Conservation (phyloP, 2,329 filamentous ascomycete genomes). For the Metarhizium brunneum region DNA sequence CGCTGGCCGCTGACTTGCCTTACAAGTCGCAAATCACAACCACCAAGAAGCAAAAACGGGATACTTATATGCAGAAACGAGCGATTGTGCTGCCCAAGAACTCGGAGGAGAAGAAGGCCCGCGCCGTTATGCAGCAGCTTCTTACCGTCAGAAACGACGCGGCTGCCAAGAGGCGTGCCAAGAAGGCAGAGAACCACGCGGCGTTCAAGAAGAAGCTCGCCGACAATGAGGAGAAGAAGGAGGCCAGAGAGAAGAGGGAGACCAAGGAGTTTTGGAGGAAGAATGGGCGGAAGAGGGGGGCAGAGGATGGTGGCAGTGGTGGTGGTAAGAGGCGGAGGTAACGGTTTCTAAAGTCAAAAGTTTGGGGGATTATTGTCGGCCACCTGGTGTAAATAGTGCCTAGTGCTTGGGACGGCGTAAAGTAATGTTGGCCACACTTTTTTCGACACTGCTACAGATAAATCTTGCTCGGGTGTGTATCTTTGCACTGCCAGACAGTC, state of each 20-base stretch:
- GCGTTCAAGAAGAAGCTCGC: conserved; percentile 77
- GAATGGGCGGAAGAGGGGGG: conserved; percentile 66
- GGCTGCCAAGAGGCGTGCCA: conserved; percentile 67
- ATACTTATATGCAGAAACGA: conserved; percentile 91
- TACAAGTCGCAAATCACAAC: conserved; percentile 85
- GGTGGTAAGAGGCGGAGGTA: conserved; percentile 25
- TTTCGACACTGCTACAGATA: too few relatives aligned
- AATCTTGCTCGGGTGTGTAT: too few relatives aligned
- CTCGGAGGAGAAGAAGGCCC: conserved; percentile 81
- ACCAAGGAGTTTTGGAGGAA: conserved; percentile 85
- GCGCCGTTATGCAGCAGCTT: conserved; percentile 87
- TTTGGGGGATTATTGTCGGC: too few relatives aligned
- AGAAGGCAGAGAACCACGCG: conserved; percentile 80
- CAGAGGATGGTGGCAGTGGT: conserved; percentile 30
- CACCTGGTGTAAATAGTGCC: background rate
- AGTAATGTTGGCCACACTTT: background rate
- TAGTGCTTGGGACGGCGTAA: background rate
- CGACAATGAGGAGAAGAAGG: conserved; percentile 76
- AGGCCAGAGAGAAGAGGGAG: conserved; percentile 80
- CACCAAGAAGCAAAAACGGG: conserved; percentile 68
- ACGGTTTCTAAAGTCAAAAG: too few relatives aligned
- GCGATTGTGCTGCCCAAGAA: conserved; percentile 74
- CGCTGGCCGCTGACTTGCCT: conserved; percentile 74
- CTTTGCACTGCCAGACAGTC: too few relatives aligned
- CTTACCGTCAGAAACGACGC: conserved; percentile 87